Evolutionary conservation across 106 monocot genomes (phyloP).

Genomic region (Apostasia shenzhenica): DNA sequence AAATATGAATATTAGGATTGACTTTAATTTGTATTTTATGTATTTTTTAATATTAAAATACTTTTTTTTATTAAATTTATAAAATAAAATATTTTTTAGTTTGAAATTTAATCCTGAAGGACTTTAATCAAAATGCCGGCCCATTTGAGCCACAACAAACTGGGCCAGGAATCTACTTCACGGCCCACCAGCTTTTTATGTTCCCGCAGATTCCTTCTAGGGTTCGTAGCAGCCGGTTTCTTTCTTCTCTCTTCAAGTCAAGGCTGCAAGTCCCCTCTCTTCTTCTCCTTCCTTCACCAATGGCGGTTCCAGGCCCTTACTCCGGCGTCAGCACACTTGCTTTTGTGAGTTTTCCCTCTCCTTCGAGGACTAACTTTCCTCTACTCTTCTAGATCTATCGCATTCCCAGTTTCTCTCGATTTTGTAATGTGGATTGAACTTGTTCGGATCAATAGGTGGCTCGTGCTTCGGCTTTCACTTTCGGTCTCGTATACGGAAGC

Average conservation of each 20-base stretch:
- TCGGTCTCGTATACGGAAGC: slow-evolving; percentile 50
- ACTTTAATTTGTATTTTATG: no score
- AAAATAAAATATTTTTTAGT: no score
- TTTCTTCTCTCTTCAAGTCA: background rate
- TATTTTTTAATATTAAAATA: no score
- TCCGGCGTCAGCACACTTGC: slow-evolving; percentile 59
- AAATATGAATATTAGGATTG: no score
- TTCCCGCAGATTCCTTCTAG: background rate
- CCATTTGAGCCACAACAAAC: no score
- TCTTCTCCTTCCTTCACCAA: slow-evolving; percentile 5
- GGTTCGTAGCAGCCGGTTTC: slow-evolving; percentile 3
- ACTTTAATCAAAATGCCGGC: no score
- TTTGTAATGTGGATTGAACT: background rate
- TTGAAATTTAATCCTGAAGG: no score
- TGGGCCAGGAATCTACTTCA: no score
- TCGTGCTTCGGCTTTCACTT: slow-evolving; percentile 44
- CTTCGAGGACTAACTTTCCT: background rate
- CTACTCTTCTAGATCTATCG: background rate
- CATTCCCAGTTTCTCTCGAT: background rate
- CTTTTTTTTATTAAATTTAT: no score
- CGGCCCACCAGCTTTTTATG: no score
- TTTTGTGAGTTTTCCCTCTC: slow-evolving; percentile 20
- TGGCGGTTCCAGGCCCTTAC: slow-evolving; percentile 59
- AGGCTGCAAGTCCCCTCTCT: slow-evolving; percentile 6
- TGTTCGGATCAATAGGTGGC: slow-evolving; percentile 28